Evolutionary conservation across 352 stramenopile species (phyloP), one percentile per base, ranked within the genome.

Genomic region (Phytophthora nicotianae): DNA sequence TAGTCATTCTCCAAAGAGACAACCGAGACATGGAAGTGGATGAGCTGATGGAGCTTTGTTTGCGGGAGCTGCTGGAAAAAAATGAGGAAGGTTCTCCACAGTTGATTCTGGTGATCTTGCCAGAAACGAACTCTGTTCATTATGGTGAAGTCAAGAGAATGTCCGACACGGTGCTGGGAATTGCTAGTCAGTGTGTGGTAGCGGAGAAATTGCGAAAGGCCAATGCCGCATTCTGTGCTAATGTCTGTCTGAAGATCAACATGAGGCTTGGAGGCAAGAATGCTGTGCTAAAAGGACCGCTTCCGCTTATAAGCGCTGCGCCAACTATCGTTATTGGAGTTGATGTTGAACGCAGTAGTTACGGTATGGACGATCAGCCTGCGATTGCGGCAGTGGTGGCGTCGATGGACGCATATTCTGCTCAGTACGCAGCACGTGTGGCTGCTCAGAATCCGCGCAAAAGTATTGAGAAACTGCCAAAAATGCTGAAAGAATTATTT

Each of bases 321-420:
- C 4, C 26, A n/a, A 91, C 85, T 48, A 95, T 95, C 32, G 74
- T 94, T 10, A 89, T 94, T 48, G 85, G 87, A 20, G 87, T 83
- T 4, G 80, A 90, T 41, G 79, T 94, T 14, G 80, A 87, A 33
- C 82, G 93, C 49, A 78, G 82, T 2, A 70, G 81, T 11, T 73
- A 79, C 3, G 71, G 70, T 14, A 76, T 82, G 50, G 75, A 70
- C 20, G 70, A 61, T 16, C 70, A 75, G 4, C 81, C 84, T 17
- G 81, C 76, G 4, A 91, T 95, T 46, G 84, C 86, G 13, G 80
- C 84, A 0, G 86, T 96, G 2, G 84, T 91, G 9, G 88, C 83
- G 1, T 94, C 82, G 0, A 73, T 93, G 53, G 86, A 96, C 59
- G 55, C 61, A 1, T 83, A 79, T 38, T 84, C 68, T 14, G 75